phyloP scores from a whole-genome alignment of 352 stramenopile genomes.

The Phytopythium sindhum region DNA sequence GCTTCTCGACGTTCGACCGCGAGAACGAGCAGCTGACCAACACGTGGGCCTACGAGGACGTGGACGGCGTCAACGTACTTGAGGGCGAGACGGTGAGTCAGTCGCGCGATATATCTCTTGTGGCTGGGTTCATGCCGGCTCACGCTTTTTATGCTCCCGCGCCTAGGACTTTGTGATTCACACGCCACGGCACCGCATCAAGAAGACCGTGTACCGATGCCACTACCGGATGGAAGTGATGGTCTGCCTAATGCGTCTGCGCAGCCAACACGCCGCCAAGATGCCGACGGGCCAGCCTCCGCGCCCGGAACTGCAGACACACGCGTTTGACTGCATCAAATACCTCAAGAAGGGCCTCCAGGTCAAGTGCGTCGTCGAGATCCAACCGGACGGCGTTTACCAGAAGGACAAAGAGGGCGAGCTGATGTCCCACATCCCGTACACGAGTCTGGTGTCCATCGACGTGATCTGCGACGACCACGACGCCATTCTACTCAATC shows the following conservation, averaged over 20 bases:
- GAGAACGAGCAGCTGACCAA: constrained; percentile 77
- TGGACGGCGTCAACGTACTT: constrained; percentile 51
- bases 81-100: constrained; percentile 60
- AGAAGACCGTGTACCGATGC: constrained; percentile 80
- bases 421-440: constrained; percentile 76
- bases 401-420: constrained; percentile 74
- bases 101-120: not conserved
- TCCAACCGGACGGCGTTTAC: constrained; percentile 71
- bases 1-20: constrained; percentile 68
- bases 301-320: constrained; percentile 46
- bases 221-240: constrained; percentile 83
- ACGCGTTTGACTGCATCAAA: constrained; percentile 57
- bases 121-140: not conserved
- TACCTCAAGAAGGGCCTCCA: constrained; percentile 55
- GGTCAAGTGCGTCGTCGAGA: constrained; percentile 63
- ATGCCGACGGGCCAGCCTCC: constrained; percentile 16
- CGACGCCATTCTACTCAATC: constrained; percentile 68
- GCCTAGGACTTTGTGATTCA: constrained; percentile 63
- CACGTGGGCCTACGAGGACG: constrained; percentile 78
- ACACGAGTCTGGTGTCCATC: constrained; percentile 80
- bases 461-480: constrained; percentile 77
- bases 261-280: constrained; percentile 55
- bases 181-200: constrained; percentile 73
- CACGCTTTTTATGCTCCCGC: not conserved
- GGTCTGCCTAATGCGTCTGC: constrained; percentile 73